Conservation (phyloP, 345 rosid genomes). For the Boechera retrofracta region DNA sequence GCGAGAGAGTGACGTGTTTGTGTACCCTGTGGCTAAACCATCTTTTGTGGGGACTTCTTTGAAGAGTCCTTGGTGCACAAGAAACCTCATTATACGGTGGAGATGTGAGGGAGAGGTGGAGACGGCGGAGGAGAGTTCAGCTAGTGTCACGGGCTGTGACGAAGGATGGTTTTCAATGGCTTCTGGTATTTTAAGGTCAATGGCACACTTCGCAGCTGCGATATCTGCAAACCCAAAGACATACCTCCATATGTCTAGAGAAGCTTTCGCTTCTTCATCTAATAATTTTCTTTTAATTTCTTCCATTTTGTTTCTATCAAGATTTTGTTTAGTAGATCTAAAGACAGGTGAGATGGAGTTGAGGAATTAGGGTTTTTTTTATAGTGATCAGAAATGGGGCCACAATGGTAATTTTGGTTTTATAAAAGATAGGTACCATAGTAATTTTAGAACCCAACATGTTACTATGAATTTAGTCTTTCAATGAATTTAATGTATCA, state of each 20-base stretch:
- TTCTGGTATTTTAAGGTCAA: constrained; percentile 75
- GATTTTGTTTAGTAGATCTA: not conserved
- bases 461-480: not conserved
- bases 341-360: constrained; percentile 7
- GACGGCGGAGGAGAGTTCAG: constrained; percentile 57
- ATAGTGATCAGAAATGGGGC: constrained; percentile 6
- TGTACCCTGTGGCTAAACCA: constrained; percentile 44
- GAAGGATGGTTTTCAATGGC: constrained; percentile 55
- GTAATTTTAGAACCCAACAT: not conserved
- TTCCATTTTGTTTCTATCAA: constrained; percentile 36
- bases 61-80: constrained; percentile 57
- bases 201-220: constrained; percentile 78
- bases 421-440: not conserved
- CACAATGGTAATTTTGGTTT: not conserved
- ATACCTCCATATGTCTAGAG: constrained; percentile 61
- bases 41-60: constrained; percentile 43
- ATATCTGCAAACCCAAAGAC: constrained; percentile 56
- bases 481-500: constrained; percentile 2
- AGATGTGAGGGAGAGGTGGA: constrained; percentile 59
- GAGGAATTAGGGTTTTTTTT: constrained; percentile 11
- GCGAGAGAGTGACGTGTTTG: constrained; percentile 67
- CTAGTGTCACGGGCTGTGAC: constrained; percentile 53
- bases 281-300: constrained; percentile 14
- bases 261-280: constrained; percentile 54
- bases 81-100: constrained; percentile 67